Evolutionary conservation across 768 basidiomycete species (phyloP), one percentile per base, ranked within the genome.

Genomic region (Xanthoconium stramineum): DNA sequence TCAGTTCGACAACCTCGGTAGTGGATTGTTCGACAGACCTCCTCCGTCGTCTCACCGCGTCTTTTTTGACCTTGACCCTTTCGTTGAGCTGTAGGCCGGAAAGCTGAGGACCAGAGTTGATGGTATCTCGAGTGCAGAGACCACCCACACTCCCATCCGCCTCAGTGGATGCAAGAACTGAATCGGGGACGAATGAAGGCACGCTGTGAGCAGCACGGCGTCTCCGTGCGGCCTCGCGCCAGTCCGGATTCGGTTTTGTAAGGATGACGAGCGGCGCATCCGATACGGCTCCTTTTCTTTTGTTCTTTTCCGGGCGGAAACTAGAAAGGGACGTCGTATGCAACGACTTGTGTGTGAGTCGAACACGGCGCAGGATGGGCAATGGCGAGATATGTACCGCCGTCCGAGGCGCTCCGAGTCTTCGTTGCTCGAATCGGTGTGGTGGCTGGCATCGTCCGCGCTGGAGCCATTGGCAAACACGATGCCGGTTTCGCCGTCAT

Each of bases 201-300:
- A 40, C 36, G 15, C 53, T 35, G 30, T 57, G 68, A 6, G 61
- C 48, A 39, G 52, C 57, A 4, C 70, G 71, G 11, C 89, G 78
- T 67, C 83, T 86, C 40, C 88, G 79, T 15, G 91, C 90, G 9
- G 84, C 72, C 50, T 85, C 88, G 40, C 92, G 78, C 96, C 96
- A 99, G 68, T 99, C 95, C 29, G 84, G 82, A 65, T 98, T 96
- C 63, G 92, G 77, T 44, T 91, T 76, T 1, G 93, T 78, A 15
- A 94, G 86, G 44, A 99, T 98, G 37, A 97, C 84, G 10, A 97
- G 80, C 0, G 90, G 90, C 5, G 76, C 82, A 39, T 81, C 68
- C 12, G 79, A 72, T 49, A 69, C 76, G 1, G 43, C n/a, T 4
- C 0, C 29, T 58, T 24, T 24, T 24, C 24, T 4, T 24, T 77